These are phyloP conservation scores for Cryptosporidium ubiquitum DNA, from an alignment of 169 alveolate species.

Conservation along the genomic window DNA sequence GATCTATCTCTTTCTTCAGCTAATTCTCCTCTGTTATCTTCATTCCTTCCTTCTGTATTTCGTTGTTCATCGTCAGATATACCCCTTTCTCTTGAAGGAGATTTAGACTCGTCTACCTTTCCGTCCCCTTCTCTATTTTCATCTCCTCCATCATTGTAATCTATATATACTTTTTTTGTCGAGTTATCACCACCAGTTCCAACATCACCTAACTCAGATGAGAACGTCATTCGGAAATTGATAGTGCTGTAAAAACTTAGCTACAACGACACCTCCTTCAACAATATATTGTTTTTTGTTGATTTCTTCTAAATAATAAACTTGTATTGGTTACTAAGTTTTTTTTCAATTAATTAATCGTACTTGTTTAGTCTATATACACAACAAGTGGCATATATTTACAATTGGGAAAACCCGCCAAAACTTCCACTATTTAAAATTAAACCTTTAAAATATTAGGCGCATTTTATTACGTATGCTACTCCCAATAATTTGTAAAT, in stretches of 20 bases:
- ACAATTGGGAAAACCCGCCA: not conserved
- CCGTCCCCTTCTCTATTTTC: constrained; percentile 13
- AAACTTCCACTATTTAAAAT: constrained; percentile 11
- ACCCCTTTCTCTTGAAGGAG: constrained; percentile 55
- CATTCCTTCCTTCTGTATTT: constrained; percentile 43
- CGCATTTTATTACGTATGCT: constrained; percentile 6
- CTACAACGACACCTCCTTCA: constrained; percentile 4
- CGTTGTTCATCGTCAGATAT: constrained; percentile 26
- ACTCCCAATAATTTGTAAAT: not conserved
- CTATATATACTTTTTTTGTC: constrained; percentile 29
- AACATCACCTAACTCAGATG: constrained; percentile 38
- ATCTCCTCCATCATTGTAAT: constrained; percentile 41
- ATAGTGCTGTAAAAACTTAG: not conserved
- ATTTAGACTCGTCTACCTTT: constrained; percentile 31
- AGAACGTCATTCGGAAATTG: constrained; percentile 26
- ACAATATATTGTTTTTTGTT: not conserved
- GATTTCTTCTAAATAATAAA: not conserved
- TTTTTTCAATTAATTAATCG: not conserved
- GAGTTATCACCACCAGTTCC: constrained; percentile 35
- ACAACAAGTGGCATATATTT: not conserved
- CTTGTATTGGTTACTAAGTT: not conserved
- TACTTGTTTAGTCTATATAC: not conserved
- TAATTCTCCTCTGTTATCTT: constrained; percentile 33
- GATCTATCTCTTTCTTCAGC: constrained; percentile 29
- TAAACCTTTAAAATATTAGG: not conserved